Evolutionary conservation across 2,329 filamentous ascomycete species (phyloP).

Genomic region (Fusarium chaquense): DNA sequence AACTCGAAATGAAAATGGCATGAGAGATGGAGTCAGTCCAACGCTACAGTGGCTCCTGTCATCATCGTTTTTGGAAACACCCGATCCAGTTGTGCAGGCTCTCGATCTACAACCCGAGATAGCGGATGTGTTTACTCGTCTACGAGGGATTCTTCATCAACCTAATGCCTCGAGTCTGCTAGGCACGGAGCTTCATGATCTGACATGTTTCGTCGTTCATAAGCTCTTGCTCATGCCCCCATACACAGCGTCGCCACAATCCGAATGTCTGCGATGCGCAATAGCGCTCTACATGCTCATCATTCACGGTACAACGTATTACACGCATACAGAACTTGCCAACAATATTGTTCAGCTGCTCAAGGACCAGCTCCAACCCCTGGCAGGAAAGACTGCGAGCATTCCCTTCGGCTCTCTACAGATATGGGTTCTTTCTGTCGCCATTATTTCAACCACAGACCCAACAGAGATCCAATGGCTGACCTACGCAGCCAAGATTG

Average conservation of each 20-base stretch:
- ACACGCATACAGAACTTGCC: slow-evolving; percentile 60
- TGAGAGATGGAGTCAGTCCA: slow-evolving; percentile 62
- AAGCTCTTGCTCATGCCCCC: slow-evolving; percentile 54
- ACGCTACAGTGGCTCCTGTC: slow-evolving; percentile 62
- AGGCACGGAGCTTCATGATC: slow-evolving; percentile 63
- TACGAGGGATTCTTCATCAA: slow-evolving; percentile 58
- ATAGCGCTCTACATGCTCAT: slow-evolving; percentile 65
- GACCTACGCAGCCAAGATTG: slow-evolving; percentile 35
- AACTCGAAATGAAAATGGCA: slow-evolving; percentile 62
- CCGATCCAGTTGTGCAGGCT: slow-evolving; percentile 24
- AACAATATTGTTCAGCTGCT: slow-evolving; percentile 52
- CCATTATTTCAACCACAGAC: slow-evolving; percentile 53
- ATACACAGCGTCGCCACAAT: slow-evolving; percentile 12
- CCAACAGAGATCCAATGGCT: slow-evolving; percentile 50
- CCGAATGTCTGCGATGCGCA: slow-evolving; percentile 61
- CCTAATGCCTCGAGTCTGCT: slow-evolving; percentile 48
- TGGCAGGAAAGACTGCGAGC: slow-evolving; percentile 10
- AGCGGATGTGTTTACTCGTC: slow-evolving; percentile 55
- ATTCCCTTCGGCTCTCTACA: slow-evolving; percentile 46
- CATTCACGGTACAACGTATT: slow-evolving; percentile 68
- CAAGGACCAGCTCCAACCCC: slow-evolving; percentile 46
- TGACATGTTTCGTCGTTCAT: slow-evolving; percentile 67
- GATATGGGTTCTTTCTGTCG: slow-evolving; percentile 59
- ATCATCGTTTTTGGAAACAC: slow-evolving; percentile 10
- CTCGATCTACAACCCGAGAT: slow-evolving; percentile 53